Evolutionary conservation across 495 filamentous ascomycete species (phyloP).

Genomic region (Lepidopterella palustris): DNA sequence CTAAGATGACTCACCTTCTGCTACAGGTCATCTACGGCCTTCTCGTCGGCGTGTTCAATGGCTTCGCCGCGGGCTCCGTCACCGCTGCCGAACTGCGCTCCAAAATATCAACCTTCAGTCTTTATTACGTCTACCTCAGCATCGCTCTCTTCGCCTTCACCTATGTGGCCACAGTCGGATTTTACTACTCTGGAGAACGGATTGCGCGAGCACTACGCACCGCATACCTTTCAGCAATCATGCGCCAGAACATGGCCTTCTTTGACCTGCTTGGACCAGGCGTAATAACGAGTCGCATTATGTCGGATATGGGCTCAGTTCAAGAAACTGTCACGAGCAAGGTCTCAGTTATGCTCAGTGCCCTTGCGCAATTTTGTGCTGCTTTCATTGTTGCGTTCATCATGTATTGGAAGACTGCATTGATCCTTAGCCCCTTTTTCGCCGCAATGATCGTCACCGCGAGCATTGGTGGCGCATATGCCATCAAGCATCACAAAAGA

Average conservation of each 20-base stretch:
- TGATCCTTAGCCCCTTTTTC: constrained; percentile 72
- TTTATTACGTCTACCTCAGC: no score
- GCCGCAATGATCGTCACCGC: constrained; percentile 65
- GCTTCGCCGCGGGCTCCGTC: no score
- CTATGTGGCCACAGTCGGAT: no score
- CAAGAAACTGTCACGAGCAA: constrained; percentile 87
- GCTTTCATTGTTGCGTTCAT: constrained; percentile 85
- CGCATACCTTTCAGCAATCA: constrained; percentile 73
- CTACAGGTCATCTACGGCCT: no score
- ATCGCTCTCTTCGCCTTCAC: no score
- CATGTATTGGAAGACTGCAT: constrained; percentile 76
- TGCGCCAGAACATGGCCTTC: constrained; percentile 83
- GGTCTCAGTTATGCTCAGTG: constrained; percentile 65
- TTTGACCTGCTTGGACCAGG: constrained; percentile 85
- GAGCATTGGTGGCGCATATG: constrained; percentile 64
- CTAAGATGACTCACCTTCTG: no score
- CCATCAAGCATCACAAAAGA: constrained; percentile 70
- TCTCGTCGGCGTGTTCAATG: no score
- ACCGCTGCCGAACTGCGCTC: no score
- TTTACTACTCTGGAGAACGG: no score
- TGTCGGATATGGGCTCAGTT: constrained; percentile 77
- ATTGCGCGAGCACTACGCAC: constrained; percentile 80
- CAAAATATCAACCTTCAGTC: no score
- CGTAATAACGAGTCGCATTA: constrained; percentile 85
- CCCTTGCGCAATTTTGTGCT: constrained; percentile 72